A percentile compares a stretch with the other conserved stretches of the same genome.
Conservation (phyloP, 768 basidiomycete genomes). For the Suillus discolor region DNA sequence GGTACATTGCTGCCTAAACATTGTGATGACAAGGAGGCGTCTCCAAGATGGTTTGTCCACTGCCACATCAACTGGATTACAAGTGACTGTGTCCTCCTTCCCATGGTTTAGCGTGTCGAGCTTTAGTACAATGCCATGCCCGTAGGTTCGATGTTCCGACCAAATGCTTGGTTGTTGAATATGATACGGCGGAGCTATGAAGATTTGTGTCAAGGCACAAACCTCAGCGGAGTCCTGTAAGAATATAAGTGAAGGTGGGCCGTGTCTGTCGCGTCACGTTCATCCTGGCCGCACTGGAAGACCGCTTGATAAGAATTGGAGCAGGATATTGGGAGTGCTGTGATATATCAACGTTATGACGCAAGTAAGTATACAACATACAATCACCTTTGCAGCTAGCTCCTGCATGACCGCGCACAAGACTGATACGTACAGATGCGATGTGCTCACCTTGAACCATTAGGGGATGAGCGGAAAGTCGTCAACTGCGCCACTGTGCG, state of each 20-base stretch:
- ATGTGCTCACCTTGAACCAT: neutral
- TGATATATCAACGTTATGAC: neutral
- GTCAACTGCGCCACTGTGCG: too few species aligned
- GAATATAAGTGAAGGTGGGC: neutral
- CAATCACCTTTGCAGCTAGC: neutral
- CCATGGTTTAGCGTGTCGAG: conserved; percentile 49
- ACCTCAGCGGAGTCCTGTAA: conserved; percentile 29
- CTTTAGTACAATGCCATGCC: conserved; percentile 38
- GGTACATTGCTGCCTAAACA: neutral
- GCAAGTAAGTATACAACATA: neutral
- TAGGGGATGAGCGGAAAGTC: neutral
- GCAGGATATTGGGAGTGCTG: conserved; percentile 60
- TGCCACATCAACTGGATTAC: conserved; percentile 45
- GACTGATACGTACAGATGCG: neutral
- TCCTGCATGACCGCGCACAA: neutral
- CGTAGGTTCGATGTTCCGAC: conserved; percentile 43
- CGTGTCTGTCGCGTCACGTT: conserved; percentile 17
- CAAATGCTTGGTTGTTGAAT: conserved; percentile 47
- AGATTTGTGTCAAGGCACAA: conserved; percentile 50
- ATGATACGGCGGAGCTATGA: conserved; percentile 43
- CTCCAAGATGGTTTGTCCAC: neutral
- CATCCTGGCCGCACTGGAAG: conserved; percentile 67
- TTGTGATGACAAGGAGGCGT: neutral
- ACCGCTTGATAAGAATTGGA: conserved; percentile 84
- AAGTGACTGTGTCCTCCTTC: conserved; percentile 43